Evolutionary conservation across 306 rosid species (phyloP).

Genomic region (Cotoneaster glaucophyllus): DNA sequence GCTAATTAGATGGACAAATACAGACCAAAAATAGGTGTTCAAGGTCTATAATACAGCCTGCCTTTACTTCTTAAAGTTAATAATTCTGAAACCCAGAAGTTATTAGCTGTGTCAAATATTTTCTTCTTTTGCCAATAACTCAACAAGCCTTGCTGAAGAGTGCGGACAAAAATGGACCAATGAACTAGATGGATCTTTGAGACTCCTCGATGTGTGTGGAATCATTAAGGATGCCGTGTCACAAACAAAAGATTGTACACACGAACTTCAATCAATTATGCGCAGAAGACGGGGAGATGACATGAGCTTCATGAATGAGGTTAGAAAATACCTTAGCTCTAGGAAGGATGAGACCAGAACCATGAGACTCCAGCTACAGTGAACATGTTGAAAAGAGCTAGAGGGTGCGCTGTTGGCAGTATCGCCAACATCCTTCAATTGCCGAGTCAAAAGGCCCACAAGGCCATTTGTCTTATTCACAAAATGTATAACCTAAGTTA

Average conservation of each 20-base stretch:
- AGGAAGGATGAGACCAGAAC: slow-evolving; percentile 12
- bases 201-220: slow-evolving; percentile 21
- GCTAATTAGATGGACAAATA: too few species aligned
- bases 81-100: too few species aligned
- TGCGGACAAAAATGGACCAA: slow-evolving; percentile 6
- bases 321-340: slow-evolving; percentile 2
- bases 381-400: background rate
- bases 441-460: too few species aligned
- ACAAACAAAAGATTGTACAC: slow-evolving; percentile 16
- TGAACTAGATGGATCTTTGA: slow-evolving; percentile 17
- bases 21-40: too few species aligned
- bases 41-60: too few species aligned
- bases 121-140: slow-evolving; percentile 14
- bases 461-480: background rate
- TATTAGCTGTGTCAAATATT: slow-evolving; percentile 4
- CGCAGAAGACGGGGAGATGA: slow-evolving; percentile 18
- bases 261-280: slow-evolving; percentile 15
- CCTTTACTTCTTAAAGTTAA: too few species aligned
- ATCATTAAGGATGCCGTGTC: slow-evolving; percentile 13
- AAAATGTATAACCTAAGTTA: background rate
- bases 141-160: slow-evolving; percentile 14
- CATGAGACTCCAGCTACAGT: background rate
- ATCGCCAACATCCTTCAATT: too few species aligned
- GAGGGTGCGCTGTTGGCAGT: too few species aligned
- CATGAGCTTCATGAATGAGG: slow-evolving; percentile 1